These are phyloP conservation scores for Spinacia oleracea DNA, from an alignment of 179 eudicot genomes.

Conservation along the genomic window DNA sequence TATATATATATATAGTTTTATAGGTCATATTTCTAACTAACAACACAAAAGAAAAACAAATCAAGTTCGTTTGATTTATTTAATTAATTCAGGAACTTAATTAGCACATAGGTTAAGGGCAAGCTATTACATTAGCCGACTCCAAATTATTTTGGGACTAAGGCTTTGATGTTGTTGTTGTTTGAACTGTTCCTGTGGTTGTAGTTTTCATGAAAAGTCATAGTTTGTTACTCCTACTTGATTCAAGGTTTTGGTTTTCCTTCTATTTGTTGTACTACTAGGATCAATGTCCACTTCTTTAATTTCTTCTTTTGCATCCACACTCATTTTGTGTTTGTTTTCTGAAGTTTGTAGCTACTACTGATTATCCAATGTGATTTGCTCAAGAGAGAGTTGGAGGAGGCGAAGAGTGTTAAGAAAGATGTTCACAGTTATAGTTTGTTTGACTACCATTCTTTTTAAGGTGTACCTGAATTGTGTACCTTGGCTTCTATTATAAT, in stretches of 20 bases:
- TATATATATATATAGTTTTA: no score
- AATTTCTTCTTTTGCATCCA: not conserved
- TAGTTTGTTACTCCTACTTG: not conserved
- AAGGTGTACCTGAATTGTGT: not conserved
- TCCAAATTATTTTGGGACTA: no score
- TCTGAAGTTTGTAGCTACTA: not conserved
- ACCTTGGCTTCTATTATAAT: not conserved
- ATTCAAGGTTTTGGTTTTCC: not conserved
- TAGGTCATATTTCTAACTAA: no score
- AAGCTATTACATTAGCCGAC: no score
- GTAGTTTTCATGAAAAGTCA: not conserved
- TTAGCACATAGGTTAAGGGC: no score
- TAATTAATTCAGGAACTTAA: no score
- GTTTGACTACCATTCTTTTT: not conserved
- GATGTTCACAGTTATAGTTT: not conserved
- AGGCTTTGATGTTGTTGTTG: no score
- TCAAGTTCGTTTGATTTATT: no score
- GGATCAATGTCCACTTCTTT: not conserved
- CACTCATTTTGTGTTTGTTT: not conserved
- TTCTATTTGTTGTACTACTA: not conserved
- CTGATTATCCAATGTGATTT: constrained; percentile 1
- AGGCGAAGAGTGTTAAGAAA: not conserved
- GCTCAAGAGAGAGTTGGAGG: not conserved
- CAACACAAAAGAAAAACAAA: no score
- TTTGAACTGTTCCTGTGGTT: no score